Base-by-base conservation (phyloP, 1,284 basidiomycete genomes). In the Trichosporon sp. region DNA sequence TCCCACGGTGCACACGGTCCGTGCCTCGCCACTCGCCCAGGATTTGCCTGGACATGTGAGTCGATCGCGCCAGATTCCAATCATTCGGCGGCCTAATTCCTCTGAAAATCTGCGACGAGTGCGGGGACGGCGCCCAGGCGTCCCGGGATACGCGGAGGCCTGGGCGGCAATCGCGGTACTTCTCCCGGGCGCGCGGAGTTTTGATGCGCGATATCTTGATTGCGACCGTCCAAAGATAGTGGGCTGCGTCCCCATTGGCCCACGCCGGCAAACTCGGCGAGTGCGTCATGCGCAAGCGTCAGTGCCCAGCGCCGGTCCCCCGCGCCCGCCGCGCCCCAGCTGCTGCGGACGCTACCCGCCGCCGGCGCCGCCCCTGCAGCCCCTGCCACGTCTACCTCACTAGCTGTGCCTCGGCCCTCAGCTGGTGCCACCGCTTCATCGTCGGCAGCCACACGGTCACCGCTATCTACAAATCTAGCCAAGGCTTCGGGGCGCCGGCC, bases 41-140 rank as follows among this genome's bases (percentile, higher is more conserved):
- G 53, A 31, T 51, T 51, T 51, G 23, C 47, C 42, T 60, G 56
- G 56, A 60, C 56, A 60, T 60, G 56, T 60, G 56, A 31, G 29
- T 31, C 56, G 56, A 60, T 60, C 56, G 56, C 11, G 29, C 23
- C 15, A 9, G 56, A 29, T 60, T 60, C 56, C 27, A 31, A 60
- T 31, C 56, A 31, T 60, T 60, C 56, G 56, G 29, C 47, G 21
- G 47, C 21, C 21, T 21, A 51, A 25, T 23, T 21, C n/a, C 47
- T 51, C 23, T 51, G 47, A 51, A 51, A 51, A 51, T 51, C 47
- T 51, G 47, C 47, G 47, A 51, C 47, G 21, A 51, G 42, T 51
- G 44, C 44, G 47, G 47, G 21, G 21, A 3, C 8, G 38, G n/a
- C n/a, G n/a, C n/a, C n/a, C n/a, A n/a, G n/a, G n/a, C n/a, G 34